phyloP scores from a whole-genome alignment of 2,329 filamentous ascomycete genomes.

The Clarireedia paspali region DNA sequence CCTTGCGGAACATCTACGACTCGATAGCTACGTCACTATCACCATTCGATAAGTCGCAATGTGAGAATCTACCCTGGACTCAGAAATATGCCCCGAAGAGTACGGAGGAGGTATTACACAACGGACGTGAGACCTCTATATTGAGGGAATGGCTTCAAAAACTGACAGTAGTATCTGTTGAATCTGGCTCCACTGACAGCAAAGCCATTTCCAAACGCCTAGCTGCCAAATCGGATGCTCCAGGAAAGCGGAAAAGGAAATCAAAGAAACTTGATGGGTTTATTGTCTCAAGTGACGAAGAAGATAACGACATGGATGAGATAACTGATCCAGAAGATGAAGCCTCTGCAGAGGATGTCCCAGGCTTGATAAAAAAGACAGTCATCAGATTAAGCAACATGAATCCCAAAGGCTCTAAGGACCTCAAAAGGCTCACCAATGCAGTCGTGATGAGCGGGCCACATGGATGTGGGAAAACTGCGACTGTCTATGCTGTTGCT shows the following conservation, averaged over 20 bases:
- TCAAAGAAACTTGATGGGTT: conserved; percentile 70
- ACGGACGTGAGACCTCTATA: conserved; percentile 59
- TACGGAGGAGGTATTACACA: conserved; percentile 68
- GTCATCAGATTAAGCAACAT: conserved; percentile 41
- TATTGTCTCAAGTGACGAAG: conserved; percentile 70
- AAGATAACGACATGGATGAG: conserved; percentile 61
- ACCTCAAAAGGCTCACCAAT: conserved; percentile 53
- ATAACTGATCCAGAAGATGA: conserved; percentile 53
- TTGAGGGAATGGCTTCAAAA: conserved; percentile 75
- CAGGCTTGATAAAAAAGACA: conserved; percentile 41
- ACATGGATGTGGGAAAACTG: conserved; percentile 86
- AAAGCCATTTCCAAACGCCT: conserved; percentile 13
- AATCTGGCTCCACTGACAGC: conserved; percentile 42
- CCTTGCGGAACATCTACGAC: conserved; percentile 50
- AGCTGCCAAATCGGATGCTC: conserved; percentile 26
- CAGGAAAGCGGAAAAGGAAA: conserved; percentile 57
- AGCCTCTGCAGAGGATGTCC: conserved; percentile 28
- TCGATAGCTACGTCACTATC: conserved; percentile 57
- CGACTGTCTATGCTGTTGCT: conserved; percentile 83
- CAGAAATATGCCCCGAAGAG: conserved; percentile 75
- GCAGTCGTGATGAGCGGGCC: conserved; percentile 84
- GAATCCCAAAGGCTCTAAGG: conserved; percentile 33
- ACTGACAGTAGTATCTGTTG: conserved; percentile 69
- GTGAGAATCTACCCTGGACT: conserved; percentile 66
- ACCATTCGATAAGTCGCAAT: conserved; percentile 72